Base-by-base conservation (phyloP, 768 basidiomycete species). In the Omphalotus guepiniiformis region DNA sequence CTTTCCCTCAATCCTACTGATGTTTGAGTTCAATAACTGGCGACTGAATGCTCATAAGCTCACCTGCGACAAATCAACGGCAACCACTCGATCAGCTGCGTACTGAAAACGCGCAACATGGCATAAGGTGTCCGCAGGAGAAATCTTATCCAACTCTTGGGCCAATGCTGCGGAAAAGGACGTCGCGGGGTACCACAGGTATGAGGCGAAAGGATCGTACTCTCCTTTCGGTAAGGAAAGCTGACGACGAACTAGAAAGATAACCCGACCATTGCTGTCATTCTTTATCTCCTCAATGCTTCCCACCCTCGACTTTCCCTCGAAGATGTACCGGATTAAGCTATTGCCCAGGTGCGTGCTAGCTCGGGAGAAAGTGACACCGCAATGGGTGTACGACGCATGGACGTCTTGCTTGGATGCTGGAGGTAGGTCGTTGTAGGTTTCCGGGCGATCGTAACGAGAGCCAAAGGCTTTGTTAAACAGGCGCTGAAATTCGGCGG, bases 61-160 rank as follows among this genome's bases (percentile, higher is more conserved):
- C 36, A 51, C 49, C 42, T 43, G 38, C 8, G 42, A 44, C 28
- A 44, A 13, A 32, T 44, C 35, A 6, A 44, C 30, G n/a, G 35
- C 4, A 18, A 44, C 42, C 19, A 34, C 32, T 32, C 19, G 29
- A 22, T 34, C 19, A 44, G 32, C 21, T 3, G 42, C 32, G 19
- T 44, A 44, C 15, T 44, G 30, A 34, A 12, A 44, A 21, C 29
- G 42, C 15, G 42, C 42, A 29, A 34, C 42, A 34, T 44, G 42
- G 21, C 30, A 6, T 15, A 44, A 13, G 8, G 35, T 29, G 16
- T 44, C 30, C 15, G 32, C 30, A 6, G 35, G 30, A 22, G 19
- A 19, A 32, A 44, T 44, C 8, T 13, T 15, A 34, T 44, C 42
- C 4, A 27, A 29, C 29, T 11, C 26, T 19, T 30, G 16, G 5